These are phyloP conservation scores for Mycena latifolia DNA, from an alignment of 768 basidiomycete genomes.

Conservation along the genomic window DNA sequence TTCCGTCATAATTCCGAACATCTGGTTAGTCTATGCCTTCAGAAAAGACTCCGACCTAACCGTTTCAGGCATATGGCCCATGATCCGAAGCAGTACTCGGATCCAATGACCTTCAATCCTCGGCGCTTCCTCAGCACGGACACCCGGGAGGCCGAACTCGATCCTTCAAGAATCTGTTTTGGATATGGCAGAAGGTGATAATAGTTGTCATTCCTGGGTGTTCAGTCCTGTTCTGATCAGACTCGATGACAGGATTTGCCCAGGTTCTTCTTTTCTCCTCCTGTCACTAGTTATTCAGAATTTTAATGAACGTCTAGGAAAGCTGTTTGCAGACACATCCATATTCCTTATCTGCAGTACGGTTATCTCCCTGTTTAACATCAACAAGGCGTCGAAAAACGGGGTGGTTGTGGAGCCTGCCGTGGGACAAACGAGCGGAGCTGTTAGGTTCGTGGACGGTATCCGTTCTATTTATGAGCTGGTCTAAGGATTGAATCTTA, in stretches of 20 bases:
- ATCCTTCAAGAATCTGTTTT: slow-evolving; percentile 54
- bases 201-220: too few relatives aligned
- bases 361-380: slow-evolving; percentile 41
- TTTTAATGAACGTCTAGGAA: slow-evolving; percentile 39
- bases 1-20: slow-evolving; percentile 41
- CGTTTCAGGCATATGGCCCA: slow-evolving; percentile 39
- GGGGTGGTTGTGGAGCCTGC: slow-evolving; percentile 28
- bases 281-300: too few relatives aligned
- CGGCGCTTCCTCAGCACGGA: slow-evolving; percentile 32
- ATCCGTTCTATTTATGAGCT: too few relatives aligned
- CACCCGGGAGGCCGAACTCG: slow-evolving; percentile 40
- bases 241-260: slow-evolving; percentile 18
- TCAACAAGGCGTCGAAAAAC: slow-evolving; percentile 33
- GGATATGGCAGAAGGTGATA: slow-evolving; percentile 60
- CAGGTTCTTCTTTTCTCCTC: background rate
- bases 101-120: slow-evolving; percentile 41
- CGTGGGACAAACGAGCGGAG: too few relatives aligned
- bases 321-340: slow-evolving; percentile 40
- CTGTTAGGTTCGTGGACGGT: too few relatives aligned
- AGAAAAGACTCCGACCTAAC: background rate
- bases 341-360: slow-evolving; percentile 40
- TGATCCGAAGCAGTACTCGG: slow-evolving; percentile 33
- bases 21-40: slow-evolving; percentile 30
- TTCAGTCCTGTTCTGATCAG: too few relatives aligned
- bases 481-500: too few relatives aligned